phyloP scores from a whole-genome alignment of 257 asterid genomes.

The Handroanthus guayacan region DNA sequence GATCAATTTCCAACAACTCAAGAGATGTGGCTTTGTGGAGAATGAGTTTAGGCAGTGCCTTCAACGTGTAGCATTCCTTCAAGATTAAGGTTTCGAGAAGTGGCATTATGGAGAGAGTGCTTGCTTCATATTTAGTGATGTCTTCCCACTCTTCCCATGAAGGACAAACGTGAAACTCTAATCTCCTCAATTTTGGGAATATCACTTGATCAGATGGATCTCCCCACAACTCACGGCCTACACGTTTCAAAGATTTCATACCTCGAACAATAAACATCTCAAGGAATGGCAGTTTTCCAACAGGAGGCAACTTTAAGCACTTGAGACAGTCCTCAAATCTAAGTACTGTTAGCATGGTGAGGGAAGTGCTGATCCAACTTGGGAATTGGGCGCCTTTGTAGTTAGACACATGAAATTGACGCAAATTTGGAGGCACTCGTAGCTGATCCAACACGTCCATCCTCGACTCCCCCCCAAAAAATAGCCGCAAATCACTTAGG shows the following conservation, averaged over 20 bases:
- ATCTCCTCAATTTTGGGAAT: background rate
- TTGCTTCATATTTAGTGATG: background rate
- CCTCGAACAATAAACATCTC: background rate
- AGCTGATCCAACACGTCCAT: background rate
- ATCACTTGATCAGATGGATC: background rate
- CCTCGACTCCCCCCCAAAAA: background rate
- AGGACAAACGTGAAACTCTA: background rate
- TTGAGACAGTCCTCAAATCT: background rate
- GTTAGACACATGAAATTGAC: background rate
- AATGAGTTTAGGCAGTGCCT: background rate
- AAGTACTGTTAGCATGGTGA: background rate
- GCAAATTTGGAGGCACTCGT: background rate
- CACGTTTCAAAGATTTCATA: background rate
- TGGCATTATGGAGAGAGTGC: background rate
- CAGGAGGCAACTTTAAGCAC: conserved; percentile 7
- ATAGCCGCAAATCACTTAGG: background rate
- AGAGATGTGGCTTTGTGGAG: background rate
- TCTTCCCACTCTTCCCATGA: conserved; percentile 2
- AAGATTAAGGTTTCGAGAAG: background rate
- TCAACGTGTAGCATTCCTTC: background rate
- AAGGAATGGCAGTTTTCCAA: background rate
- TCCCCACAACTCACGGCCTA: background rate
- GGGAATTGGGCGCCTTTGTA: background rate
- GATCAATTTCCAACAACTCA: background rate
- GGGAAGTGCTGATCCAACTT: conserved; percentile 10